Percentiles rank a stretch among this genome's conserved stretches.
These are phyloP conservation scores for Porpolomopsis calyptriformis DNA, from an alignment of 768 basidiomycete genomes.

Conservation along the genomic window DNA sequence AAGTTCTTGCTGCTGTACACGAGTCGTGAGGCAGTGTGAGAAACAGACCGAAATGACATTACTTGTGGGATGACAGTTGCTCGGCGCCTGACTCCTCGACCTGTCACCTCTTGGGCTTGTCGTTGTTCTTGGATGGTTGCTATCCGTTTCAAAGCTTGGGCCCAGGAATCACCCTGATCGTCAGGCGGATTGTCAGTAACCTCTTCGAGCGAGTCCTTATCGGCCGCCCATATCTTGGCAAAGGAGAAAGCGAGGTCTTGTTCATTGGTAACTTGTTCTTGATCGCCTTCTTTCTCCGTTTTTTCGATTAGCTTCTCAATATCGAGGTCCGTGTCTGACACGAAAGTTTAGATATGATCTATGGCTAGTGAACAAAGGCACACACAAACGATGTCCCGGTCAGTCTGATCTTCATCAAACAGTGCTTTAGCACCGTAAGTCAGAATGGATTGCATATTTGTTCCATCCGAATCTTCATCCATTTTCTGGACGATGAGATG, in stretches of 20 bases:
- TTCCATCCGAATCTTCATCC: slow-evolving; percentile 60
- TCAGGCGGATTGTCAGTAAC: slow-evolving; percentile 38
- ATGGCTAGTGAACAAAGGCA: slow-evolving; percentile 5
- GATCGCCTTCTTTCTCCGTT: slow-evolving; percentile 63
- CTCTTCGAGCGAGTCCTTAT: slow-evolving; percentile 62
- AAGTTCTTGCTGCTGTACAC: not conserved
- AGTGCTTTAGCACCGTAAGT: slow-evolving; percentile 82
- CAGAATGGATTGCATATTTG: slow-evolving; percentile 81
- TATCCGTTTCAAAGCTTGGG: slow-evolving; percentile 50
- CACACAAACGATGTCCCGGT: slow-evolving; percentile 64
- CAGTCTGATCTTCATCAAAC: slow-evolving; percentile 53
- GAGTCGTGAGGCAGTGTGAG: not conserved
- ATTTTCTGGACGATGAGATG: slow-evolving; percentile 95
- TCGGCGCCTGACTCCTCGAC: slow-evolving; percentile 65
- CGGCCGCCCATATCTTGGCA: slow-evolving; percentile 86
- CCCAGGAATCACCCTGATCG: slow-evolving; percentile 73
- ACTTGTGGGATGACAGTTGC: slow-evolving; percentile 56
- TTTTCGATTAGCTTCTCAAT: slow-evolving; percentile 81
- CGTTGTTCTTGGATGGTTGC: slow-evolving; percentile 33
- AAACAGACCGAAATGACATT: not conserved
- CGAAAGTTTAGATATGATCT: slow-evolving; percentile 1
- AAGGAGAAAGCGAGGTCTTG: slow-evolving; percentile 65
- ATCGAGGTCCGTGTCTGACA: slow-evolving; percentile 64
- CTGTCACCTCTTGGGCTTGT: slow-evolving; percentile 40
- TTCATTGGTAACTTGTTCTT: slow-evolving; percentile 38